Evolutionary conservation across 2,329 filamentous ascomycete species (phyloP), one percentile per base, ranked within the genome.

Genomic region (Sordariomycetes sp.): DNA sequence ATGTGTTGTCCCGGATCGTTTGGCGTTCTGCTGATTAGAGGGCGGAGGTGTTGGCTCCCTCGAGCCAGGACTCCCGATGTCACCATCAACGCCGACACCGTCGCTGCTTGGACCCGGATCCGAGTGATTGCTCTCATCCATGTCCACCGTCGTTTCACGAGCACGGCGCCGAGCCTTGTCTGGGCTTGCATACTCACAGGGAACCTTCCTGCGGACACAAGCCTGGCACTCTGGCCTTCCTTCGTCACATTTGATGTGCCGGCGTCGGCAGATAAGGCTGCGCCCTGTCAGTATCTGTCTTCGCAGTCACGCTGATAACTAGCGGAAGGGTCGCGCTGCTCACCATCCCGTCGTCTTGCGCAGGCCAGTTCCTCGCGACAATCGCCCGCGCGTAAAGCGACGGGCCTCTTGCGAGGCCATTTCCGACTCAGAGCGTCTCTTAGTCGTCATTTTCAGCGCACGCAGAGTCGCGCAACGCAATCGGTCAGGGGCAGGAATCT

Each of bases 161-260:
- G 37, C 37, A 16, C 37, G 37, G 37, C 37, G 12, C 37, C 37
- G 12, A 11, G 12, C 12, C 37, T 40, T 16, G 12, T 14, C 4
- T 11, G 37, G 37, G 12, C 37, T 40, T 3, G 37, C 37, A 16
- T 40, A 40, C 37, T 40, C 37, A 16, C 37, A 40, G 37, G 12
- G 48, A 3, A n/a, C 48, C 48, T 22, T 51, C 20, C 24, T 55
- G 6, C 60, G 59, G 22, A 59, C 54, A 25, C 60, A 61, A 16
- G 57, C 57, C 24, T 54, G 57, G 58, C 66, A 67, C 46, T 59
- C 46, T 8, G 65, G 64, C 53, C 65, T 66, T 5, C 55, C 57
- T 57, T 65, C 65, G n/a, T 66, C 64, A 48, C 64, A 66, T 53
- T 65, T 65, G 61, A 66, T 61, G 11, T 61, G 62, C 7, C 64